Evolutionary conservation across 2,329 filamentous ascomycete species (phyloP).

Genomic region (Falciphora oryzae): DNA sequence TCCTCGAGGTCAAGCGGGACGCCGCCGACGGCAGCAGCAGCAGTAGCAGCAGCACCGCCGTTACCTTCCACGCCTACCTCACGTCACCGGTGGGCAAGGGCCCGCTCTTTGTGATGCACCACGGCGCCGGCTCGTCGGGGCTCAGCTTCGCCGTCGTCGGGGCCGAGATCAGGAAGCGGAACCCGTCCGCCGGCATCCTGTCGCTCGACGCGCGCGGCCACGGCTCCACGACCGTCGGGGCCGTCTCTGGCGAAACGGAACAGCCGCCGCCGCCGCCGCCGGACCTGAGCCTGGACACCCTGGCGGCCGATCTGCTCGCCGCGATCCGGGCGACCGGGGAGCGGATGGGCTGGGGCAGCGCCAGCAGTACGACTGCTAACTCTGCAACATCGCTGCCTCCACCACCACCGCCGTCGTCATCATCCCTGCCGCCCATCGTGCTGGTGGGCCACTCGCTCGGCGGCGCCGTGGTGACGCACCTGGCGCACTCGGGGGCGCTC

Average conservation of each 20-base stretch:
- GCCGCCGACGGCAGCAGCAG: constrained; percentile 27
- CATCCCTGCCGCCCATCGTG: constrained; percentile 61
- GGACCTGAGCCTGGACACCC: constrained; percentile 66
- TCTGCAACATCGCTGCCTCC: no score
- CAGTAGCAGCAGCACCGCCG: constrained; percentile 25
- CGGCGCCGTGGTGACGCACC: constrained; percentile 81
- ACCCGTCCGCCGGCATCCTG: constrained; percentile 78
- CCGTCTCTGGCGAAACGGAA: constrained; percentile 28
- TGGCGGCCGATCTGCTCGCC: constrained; percentile 66
- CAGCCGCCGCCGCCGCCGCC: constrained; percentile 35
- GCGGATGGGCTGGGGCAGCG: constrained; percentile 61
- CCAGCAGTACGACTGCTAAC: no score
- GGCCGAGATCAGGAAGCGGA: constrained; percentile 66
- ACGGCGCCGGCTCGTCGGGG: constrained; percentile 89
- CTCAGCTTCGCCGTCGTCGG: constrained; percentile 84
- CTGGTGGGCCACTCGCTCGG: constrained; percentile 91
- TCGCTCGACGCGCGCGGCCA: constrained; percentile 84
- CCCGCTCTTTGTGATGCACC: constrained; percentile 87
- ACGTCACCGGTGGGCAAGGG: constrained; percentile 71
- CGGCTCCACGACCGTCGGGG: constrained; percentile 55
- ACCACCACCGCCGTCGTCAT: no score
- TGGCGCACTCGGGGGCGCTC: constrained; percentile 63
- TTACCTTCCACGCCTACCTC: constrained; percentile 80
- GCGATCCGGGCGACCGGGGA: constrained; percentile 62
- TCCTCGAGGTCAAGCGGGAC: constrained; percentile 46